These are phyloP conservation scores for Plasmodium ovale DNA, from an alignment of 169 alveolate species.

Conservation along the genomic window DNA sequence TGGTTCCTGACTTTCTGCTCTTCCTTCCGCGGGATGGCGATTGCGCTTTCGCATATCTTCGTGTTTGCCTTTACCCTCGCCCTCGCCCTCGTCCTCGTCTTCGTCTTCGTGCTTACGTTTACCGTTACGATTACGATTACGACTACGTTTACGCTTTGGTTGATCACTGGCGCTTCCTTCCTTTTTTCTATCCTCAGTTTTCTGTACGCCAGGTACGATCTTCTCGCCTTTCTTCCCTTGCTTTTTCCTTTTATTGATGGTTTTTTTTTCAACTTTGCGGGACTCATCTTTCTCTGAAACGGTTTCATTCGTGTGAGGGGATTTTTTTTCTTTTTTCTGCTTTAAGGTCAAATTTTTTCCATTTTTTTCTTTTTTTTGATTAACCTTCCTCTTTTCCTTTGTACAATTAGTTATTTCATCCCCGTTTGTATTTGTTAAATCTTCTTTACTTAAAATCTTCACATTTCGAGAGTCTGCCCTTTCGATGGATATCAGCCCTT, in stretches of 20 bases:
- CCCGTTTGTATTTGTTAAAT: background rate
- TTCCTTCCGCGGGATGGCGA: no score
- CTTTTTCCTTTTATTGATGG: background rate
- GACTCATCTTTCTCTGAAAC: background rate
- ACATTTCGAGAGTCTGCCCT: conserved; percentile 8
- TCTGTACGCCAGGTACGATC: background rate
- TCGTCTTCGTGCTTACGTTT: background rate
- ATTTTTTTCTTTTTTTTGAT: background rate
- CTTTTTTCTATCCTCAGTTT: background rate
- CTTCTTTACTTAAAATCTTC: conserved; percentile 25
- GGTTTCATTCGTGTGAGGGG: background rate
- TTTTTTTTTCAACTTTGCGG: conserved; percentile 1
- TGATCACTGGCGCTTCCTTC: no score
- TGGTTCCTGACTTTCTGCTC: no score
- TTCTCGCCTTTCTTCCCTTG: background rate
- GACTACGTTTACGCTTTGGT: no score
- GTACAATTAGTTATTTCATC: background rate
- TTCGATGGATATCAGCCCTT: conserved; percentile 65
- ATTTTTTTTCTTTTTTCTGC: conserved; percentile 1
- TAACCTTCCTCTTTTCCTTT: background rate
- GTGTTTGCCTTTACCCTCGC: background rate
- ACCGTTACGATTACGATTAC: no score
- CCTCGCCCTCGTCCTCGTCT: background rate
- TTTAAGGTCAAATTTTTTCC: background rate
- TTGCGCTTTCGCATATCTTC: background rate